These are phyloP conservation scores for Xylaria cubensis DNA, from an alignment of 495 filamentous ascomycete genomes.

Conservation along the genomic window DNA sequence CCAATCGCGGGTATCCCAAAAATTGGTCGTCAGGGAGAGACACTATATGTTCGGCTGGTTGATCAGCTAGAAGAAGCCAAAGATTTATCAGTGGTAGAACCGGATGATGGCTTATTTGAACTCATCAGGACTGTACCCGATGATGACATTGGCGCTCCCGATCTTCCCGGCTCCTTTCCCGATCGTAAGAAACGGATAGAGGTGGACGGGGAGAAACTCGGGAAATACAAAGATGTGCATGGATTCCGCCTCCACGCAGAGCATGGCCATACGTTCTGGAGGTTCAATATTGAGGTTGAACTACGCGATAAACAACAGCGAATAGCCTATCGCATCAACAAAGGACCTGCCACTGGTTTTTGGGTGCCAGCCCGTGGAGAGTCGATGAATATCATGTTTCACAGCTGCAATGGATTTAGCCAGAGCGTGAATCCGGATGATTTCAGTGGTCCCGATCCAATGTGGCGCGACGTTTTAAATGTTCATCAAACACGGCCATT, in stretches of 20 bases:
- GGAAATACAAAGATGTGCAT: constrained; percentile 77
- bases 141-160: constrained; percentile 39
- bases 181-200: constrained; percentile 52
- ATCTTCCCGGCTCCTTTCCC: constrained; percentile 54
- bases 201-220: constrained; percentile 74
- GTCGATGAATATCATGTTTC: constrained; percentile 98
- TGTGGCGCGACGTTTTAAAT: constrained; percentile 96
- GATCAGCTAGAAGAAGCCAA: constrained; percentile 75
- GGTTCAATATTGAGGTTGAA: constrained; percentile 93
- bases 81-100: constrained; percentile 77
- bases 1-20: constrained; percentile 88
- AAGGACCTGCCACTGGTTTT: constrained; percentile 85
- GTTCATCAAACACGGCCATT: constrained; percentile 91
- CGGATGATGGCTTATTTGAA: constrained; percentile 83
- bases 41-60: constrained; percentile 84
- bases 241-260: constrained; percentile 86
- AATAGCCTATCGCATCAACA: constrained; percentile 95
- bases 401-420: constrained; percentile 97
- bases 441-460: constrained; percentile 90
- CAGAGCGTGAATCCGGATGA: constrained; percentile 74
- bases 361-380: constrained; percentile 90
- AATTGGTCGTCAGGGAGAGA: constrained; percentile 77
- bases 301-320: constrained; percentile 75
- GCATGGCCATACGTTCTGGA: constrained; percentile 92
- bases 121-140: constrained; percentile 51